Evolutionary conservation across 192 early-diverging fungal genomes (phyloP).

Genomic region (Coemansia sp.): DNA sequence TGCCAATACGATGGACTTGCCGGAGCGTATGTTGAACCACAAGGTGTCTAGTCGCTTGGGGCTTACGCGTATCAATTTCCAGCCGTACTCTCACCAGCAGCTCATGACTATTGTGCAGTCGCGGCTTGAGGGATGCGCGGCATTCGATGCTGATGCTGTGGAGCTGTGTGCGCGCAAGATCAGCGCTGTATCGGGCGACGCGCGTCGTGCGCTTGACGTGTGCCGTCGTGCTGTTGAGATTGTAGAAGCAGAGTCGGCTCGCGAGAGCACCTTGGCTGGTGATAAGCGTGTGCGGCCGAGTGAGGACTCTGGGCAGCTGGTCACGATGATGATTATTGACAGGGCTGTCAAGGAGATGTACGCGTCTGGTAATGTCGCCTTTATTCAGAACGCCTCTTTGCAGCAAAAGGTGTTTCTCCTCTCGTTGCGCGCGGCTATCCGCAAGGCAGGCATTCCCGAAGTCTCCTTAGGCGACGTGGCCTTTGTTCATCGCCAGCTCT

Average conservation of each 20-base stretch:
- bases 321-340: conserved; percentile 70
- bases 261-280: not conserved
- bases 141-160: conserved; percentile 81
- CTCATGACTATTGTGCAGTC: conserved; percentile 84
- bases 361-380: conserved; percentile 70
- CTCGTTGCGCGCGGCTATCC: conserved; percentile 62
- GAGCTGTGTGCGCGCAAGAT: conserved; percentile 96
- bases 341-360: conserved; percentile 88
- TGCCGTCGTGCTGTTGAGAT: conserved; percentile 80
- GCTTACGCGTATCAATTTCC: conserved; percentile 87
- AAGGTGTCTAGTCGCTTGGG: conserved; percentile 91
- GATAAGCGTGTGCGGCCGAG: conserved; percentile 3
- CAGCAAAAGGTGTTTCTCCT: conserved; percentile 90
- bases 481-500: conserved; percentile 68
- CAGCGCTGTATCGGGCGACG: conserved; percentile 94
- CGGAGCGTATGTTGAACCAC: conserved; percentile 86
- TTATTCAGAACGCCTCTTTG: conserved; percentile 70
- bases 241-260: conserved; percentile 55
- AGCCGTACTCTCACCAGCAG: conserved; percentile 87
- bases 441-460: conserved; percentile 71
- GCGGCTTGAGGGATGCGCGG: conserved; percentile 69
- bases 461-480: conserved; percentile 74
- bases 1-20: conserved; percentile 98
- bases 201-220: conserved; percentile 91
- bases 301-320: conserved; percentile 17